Conservation (phyloP, 2,329 filamentous ascomycete species). For the Cylindrodendrum hubeiense region DNA sequence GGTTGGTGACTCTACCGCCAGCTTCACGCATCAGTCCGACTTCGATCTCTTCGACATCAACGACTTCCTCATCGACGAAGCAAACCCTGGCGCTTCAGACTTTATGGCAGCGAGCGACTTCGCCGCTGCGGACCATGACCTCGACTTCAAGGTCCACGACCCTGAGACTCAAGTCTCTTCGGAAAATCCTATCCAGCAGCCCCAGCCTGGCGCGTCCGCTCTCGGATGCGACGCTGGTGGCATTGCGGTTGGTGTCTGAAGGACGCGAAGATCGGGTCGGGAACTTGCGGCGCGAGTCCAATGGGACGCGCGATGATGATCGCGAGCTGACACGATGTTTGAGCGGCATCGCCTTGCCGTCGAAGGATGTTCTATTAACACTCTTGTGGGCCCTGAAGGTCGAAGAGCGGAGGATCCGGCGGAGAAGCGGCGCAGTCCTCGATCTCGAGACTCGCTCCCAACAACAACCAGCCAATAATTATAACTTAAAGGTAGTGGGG, state of each 20-base stretch:
- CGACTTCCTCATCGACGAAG: constrained; percentile 68
- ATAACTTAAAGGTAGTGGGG: constrained; percentile 40
- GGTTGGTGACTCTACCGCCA: constrained; percentile 69
- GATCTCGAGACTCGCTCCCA: constrained; percentile 42
- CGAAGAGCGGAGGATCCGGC: constrained; percentile 54
- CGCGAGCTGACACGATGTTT: constrained; percentile 53
- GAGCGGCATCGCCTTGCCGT: constrained; percentile 55
- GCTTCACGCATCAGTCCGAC: constrained; percentile 55
- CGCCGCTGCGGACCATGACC: constrained; percentile 65
- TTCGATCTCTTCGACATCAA: constrained; percentile 64
- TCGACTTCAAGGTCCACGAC: constrained; percentile 67
- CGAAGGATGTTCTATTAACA: constrained; percentile 61
- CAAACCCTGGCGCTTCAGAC: constrained; percentile 59
- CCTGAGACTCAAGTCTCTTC: constrained; percentile 71
- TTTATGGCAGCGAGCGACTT: constrained; percentile 62
- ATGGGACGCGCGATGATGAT: constrained; percentile 53
- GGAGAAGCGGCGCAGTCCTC: constrained; percentile 36
- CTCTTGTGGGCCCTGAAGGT: constrained; percentile 60
- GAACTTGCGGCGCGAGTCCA: constrained; percentile 48
- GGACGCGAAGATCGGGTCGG: constrained; percentile 61
- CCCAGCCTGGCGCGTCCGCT: constrained; percentile 80
- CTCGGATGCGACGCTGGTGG: constrained; percentile 79
- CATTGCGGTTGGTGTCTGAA: constrained; percentile 78
- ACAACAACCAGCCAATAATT: constrained; percentile 40
- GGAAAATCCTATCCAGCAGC: constrained; percentile 79